Evolutionary conservation across 2,329 filamentous ascomycete genomes (phyloP).

Genomic region (Hymenoscyphus occultus): DNA sequence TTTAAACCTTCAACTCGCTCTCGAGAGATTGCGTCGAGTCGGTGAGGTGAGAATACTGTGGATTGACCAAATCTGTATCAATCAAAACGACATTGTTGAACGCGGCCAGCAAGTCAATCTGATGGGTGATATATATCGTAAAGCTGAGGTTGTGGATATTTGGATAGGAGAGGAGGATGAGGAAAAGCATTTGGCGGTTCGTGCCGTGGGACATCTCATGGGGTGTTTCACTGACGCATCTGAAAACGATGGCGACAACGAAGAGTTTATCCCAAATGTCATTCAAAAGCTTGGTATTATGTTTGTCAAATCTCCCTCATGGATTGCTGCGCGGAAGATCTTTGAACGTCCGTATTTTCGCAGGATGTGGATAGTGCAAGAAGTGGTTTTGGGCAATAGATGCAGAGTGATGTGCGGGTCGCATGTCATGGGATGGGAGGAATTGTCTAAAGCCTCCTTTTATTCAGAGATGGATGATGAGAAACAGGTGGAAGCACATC

Average conservation of each 20-base stretch:
- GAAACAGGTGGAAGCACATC: not conserved
- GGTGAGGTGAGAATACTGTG: constrained; percentile 15
- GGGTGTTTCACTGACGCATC: not conserved
- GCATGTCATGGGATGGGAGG: not conserved
- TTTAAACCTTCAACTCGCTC: not conserved
- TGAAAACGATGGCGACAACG: not conserved
- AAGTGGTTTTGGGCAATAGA: not conserved
- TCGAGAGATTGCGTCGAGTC: not conserved
- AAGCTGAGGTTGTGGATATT: constrained; percentile 12
- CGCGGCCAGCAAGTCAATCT: constrained; percentile 16
- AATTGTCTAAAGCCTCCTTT: not conserved
- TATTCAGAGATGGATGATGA: not conserved
- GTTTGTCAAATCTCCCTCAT: not conserved
- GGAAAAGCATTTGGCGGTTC: not conserved
- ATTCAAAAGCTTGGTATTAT: not conserved
- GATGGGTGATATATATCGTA: constrained; percentile 19
- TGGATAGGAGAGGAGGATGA: constrained; percentile 15
- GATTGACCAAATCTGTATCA: constrained; percentile 23
- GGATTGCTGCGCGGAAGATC: not conserved
- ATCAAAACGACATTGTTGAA: constrained; percentile 17
- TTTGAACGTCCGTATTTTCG: constrained; percentile 1
- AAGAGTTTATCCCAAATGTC: not conserved
- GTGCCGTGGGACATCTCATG: not conserved
- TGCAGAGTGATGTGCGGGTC: not conserved
- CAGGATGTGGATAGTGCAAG: not conserved